Base-by-base conservation (phyloP, 306 rosid genomes). In the Sicyos edulis region DNA sequence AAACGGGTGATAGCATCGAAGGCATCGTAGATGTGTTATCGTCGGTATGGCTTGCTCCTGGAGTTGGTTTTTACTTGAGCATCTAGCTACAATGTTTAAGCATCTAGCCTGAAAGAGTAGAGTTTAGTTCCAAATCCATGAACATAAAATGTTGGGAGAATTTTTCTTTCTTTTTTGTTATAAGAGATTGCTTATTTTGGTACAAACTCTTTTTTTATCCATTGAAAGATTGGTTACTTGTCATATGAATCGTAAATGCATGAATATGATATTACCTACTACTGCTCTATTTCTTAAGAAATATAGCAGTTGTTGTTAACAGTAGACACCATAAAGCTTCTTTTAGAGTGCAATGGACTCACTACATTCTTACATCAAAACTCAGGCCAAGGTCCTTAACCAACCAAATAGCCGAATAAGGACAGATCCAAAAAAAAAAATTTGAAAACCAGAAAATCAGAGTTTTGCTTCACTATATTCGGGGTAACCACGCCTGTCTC, bases 311-410 rank as follows among this genome's bases (percentile, higher is more conserved):
- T 32, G 37, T 32, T 32, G 37, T 32, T 32, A 2, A 32, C 44
- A 16, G 45, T 32, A 13, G 72, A 45, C 55, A 37, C 19, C 0
- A 10, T 6, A 49, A 68, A 24, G 24, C 44, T 49, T 13, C 37
- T 32, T 32, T 50, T 68, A 5, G 6, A 8, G 57, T 0, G 1
- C 21, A 2, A 68, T 3, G 5, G 9, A 47, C 7, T 5, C 1
- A 17, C 59, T 70, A 22, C 59, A 69, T 69, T 51, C 71, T 66
- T n/a, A 19, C 72, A 22, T 20, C 40, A 50, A 37, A 37, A 50
- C 76, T 92, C 90, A 87, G 54, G 95, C 96, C 69, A 93, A 66
- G 75, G 92, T 82, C 77, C 95, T 83, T 4, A 91, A 85, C 97
- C 96, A 93, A 72, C 91, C 37, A 50, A 91, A 96, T 71, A 86